Evolutionary conservation across 495 filamentous ascomycete genomes (phyloP), one percentile per base, ranked within the genome.

Genomic region (Penicillium maclennaniae): DNA sequence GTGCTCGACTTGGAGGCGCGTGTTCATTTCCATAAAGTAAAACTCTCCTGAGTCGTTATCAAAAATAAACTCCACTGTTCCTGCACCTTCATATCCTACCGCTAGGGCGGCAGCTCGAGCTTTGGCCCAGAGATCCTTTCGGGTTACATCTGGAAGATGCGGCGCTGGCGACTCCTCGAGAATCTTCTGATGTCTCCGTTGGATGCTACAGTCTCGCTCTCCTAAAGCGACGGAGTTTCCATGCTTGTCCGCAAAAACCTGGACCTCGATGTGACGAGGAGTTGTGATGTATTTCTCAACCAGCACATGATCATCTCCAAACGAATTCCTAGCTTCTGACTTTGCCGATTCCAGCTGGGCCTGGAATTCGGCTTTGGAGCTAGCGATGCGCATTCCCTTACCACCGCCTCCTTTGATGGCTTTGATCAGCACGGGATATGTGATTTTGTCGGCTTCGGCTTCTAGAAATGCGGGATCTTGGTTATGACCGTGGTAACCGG

Each of bases 1-100:
- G 60, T 99, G 93, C 69, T 98, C 93, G 20, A 98, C 93, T 66
- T 98, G 93, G 8, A 98, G 78, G 46, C 93, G 81, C 0, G 93
- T 97, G 72, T 98, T 98, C 93, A 97, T 97, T 71, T 98, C 93
- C 93, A 98, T 97, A 71, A 99, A 99, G 76, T 89, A 99, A 70
- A 97, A 97, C 41, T 92, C 79, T 7, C 87, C 88, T 0, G 86
- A 86, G 54, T 97, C 95, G 61, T 93, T 95, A 74, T 99, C 95
- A 51, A 99, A 92, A 53, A 99, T 99, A 68, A 97, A 98, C 66
- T 99, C 93, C 6, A 99, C 93, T 0, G 93, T 99, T 3, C 93
- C 93, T 19, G 93, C 93, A 19, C 93, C 95, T 61, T 95, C 88
- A 61, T 99, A 99, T 14, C 88, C 89, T 14, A 97, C 95, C 2